A percentile compares a stretch with the other conserved stretches of the same genome.
Evolutionary conservation across 2,329 filamentous ascomycete genomes (phyloP).

Genomic region (Exutisphaerella laricina): DNA sequence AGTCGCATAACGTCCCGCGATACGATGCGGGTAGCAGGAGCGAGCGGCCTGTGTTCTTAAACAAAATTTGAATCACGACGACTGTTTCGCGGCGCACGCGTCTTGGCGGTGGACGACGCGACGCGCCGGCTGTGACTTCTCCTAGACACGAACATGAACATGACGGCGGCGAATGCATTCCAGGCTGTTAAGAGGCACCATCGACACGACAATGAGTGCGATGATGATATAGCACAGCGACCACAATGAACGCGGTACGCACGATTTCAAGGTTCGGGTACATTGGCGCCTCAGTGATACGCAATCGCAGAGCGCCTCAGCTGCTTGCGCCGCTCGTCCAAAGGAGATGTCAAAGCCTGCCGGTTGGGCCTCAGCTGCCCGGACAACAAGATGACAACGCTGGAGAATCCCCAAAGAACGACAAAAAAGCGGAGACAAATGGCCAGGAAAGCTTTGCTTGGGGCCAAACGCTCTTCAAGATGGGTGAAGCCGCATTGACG

Average conservation of each 20-base stretch:
- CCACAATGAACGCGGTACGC: constrained; percentile 3
- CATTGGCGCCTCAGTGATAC: constrained; percentile 3
- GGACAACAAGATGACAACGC: constrained; percentile 8
- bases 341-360: constrained; percentile 9
- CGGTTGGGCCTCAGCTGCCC: constrained; percentile 15
- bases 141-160: no score
- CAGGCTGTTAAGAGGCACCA: background rate
- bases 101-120: no score
- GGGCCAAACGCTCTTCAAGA: constrained; percentile 43
- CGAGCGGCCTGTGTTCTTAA: no score
- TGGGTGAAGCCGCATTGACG: constrained; percentile 48
- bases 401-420: constrained; percentile 3
- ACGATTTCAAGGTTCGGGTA: constrained; percentile 1
- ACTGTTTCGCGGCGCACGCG: no score
- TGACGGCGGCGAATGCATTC: no score
- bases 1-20: no score
- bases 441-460: constrained; percentile 20
- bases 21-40: no score
- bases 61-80: no score
- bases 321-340: constrained; percentile 5
- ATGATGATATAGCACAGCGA: background rate
- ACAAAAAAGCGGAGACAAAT: constrained; percentile 9
- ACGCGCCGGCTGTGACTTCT: no score
- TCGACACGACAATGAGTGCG: background rate
- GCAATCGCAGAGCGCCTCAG: constrained; percentile 2